phyloP scores from a whole-genome alignment of 495 filamentous ascomycete species.

The Rhypophila decipiens region DNA sequence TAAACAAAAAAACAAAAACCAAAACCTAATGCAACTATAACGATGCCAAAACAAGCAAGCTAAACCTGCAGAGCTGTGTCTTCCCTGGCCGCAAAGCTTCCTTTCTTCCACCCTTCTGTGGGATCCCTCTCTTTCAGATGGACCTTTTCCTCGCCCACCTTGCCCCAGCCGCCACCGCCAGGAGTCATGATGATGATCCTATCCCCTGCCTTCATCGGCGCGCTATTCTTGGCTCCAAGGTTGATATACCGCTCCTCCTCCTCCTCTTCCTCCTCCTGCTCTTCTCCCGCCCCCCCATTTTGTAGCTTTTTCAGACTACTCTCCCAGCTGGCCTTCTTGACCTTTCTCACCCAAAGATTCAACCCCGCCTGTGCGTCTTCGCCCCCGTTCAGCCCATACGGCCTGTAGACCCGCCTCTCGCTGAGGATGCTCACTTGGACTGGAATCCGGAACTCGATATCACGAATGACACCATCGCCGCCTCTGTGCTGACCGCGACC shows the following conservation, averaged over 20 bases:
- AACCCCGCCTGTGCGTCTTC: constrained; percentile 71
- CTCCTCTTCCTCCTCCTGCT: constrained; percentile 23
- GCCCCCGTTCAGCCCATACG: constrained; percentile 87
- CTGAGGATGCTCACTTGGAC: constrained; percentile 85
- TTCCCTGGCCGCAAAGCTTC: constrained; percentile 51
- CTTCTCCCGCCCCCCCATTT: constrained; percentile 13
- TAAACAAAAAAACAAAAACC: no score
- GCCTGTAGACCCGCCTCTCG: constrained; percentile 78
- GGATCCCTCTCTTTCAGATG: constrained; percentile 41
- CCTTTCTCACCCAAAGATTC: constrained; percentile 79
- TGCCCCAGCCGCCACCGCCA: constrained; percentile 70
- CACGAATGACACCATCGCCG: constrained; percentile 84
- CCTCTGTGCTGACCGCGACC: constrained; percentile 72
- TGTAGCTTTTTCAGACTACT: constrained; percentile 28
- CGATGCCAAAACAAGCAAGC: no score
- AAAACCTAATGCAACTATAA: no score
- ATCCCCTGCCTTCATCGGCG: constrained; percentile 77
- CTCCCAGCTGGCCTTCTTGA: constrained; percentile 44
- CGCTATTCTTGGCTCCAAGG: constrained; percentile 90
- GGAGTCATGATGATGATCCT: constrained; percentile 69
- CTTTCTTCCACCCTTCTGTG: constrained; percentile 53
- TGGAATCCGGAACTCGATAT: constrained; percentile 90
- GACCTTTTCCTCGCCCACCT: constrained; percentile 47
- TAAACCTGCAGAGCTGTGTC: constrained; percentile 44
- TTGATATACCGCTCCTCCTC: constrained; percentile 67